Evolutionary conservation across 2,329 filamentous ascomycete species (phyloP), one percentile per base, ranked within the genome.

Genomic region (Lecanoromycetidae sp.): DNA sequence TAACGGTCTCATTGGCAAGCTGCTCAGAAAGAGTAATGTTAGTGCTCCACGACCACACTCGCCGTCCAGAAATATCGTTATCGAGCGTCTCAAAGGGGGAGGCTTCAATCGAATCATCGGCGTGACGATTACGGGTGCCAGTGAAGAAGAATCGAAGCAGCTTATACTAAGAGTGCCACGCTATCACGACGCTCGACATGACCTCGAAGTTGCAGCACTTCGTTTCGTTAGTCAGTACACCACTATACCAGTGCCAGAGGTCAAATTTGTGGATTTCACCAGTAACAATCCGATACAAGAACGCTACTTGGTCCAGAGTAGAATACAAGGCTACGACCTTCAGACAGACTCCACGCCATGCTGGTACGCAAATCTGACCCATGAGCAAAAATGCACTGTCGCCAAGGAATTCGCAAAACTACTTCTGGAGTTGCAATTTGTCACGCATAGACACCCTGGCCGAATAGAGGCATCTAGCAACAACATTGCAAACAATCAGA

Each of bases 91-190:
- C 29, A 19, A 20, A 10, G 49, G 49, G n/a, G 45, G 49, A n/a
- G 37, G 39, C 13, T 52, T 26, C 26, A 52, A 49, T 19, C 40
- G 46, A 35, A 33, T 52, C 13, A 46, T 38, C 25, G 49, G 46
- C 10, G 26, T 49, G 7, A 35, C 32, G 1, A 19, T 35, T 12
- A 20, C 20, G 13, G 10, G 19, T 26, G 17, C 35, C 3, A 19
- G 17, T 26, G 35, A 36, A 4, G 26, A 33, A 15, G 20, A 15
- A 15, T 8, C 17, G 3, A 13, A n/a, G 4, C 20, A 26, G 15
- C 29, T 22, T 7, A 20, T 51, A 4, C 17, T 44, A 26, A 38
- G 44, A 13, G 33, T 48, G 3, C 44, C 48, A 13, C 44, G 38
- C 15, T 45, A 27, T 29, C 25, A 43, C 3, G 27, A 32, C 20